Evolutionary conservation across 306 rosid genomes (phyloP).

Genomic region (apple (Malus domestica)): ASM211411v1 NC_041799.1:37553501-37554000

Average conservation of each 20-base stretch:
- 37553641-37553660: conserved; percentile 16
- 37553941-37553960: not conserved
- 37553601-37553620: conserved; percentile 10
- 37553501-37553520: conserved; percentile 1
- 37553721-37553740: not conserved
- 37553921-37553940: conserved; percentile 31
- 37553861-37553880: not conserved
- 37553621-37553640: conserved; percentile 10
- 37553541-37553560: conserved; percentile 5
- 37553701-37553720: conserved; percentile 22
- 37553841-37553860: not conserved
- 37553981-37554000: too few species aligned
- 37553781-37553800: not conserved
- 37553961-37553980: too few species aligned
- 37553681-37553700: conserved; percentile 27
- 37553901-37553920: conserved; percentile 37
- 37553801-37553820: conserved; percentile 4
- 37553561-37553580: not conserved
- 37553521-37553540: not conserved
- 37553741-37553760: not conserved
- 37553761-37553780: not conserved
- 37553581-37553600: conserved; percentile 21
- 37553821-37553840: not conserved
- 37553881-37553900: not conserved
- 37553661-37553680: conserved; percentile 19